Evolutionary conservation across 2,329 filamentous ascomycete species (phyloP).

Genomic region (Claviceps pazoutovae): DNA sequence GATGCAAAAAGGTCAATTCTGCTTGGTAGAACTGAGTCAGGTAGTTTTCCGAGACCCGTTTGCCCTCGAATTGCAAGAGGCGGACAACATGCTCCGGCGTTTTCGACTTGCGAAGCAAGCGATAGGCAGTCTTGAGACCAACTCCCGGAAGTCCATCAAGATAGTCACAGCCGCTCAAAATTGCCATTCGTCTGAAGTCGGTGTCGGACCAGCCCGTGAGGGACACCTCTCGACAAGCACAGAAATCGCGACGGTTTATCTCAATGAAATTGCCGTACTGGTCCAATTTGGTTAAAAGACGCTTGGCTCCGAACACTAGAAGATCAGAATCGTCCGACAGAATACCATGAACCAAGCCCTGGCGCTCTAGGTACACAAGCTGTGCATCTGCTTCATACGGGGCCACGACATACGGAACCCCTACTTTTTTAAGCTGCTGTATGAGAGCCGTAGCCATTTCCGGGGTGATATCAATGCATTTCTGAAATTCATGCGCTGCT

Average conservation of each 20-base stretch:
- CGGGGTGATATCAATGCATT: conserved; percentile 88
- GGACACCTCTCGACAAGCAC: conserved; percentile 74
- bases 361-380: conserved; percentile 79
- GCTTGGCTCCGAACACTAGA: conserved; percentile 84
- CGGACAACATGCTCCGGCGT: conserved; percentile 69
- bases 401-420: conserved; percentile 79
- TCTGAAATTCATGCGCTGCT: conserved; percentile 79
- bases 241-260: conserved; percentile 80
- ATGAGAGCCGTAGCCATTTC: conserved; percentile 90
- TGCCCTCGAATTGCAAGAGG: conserved; percentile 79
- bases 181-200: conserved; percentile 91
- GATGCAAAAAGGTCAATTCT: conserved; percentile 84
- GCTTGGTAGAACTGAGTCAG: conserved; percentile 70
- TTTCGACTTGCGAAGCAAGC: conserved; percentile 80
- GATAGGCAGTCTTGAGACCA: conserved; percentile 86
- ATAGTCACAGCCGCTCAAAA: conserved; percentile 93
- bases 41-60: conserved; percentile 72
- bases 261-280: conserved; percentile 88
- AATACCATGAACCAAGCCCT: conserved; percentile 74
- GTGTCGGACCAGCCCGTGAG: conserved; percentile 83
- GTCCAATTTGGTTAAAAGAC: conserved; percentile 84
- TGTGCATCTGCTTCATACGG: conserved; percentile 98
- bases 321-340: conserved; percentile 94
- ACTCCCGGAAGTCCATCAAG: conserved; percentile 72
- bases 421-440: conserved; percentile 70